Base-by-base conservation (phyloP, 1,139 yeast species). In the Geotrichum histeridarum region DNA sequence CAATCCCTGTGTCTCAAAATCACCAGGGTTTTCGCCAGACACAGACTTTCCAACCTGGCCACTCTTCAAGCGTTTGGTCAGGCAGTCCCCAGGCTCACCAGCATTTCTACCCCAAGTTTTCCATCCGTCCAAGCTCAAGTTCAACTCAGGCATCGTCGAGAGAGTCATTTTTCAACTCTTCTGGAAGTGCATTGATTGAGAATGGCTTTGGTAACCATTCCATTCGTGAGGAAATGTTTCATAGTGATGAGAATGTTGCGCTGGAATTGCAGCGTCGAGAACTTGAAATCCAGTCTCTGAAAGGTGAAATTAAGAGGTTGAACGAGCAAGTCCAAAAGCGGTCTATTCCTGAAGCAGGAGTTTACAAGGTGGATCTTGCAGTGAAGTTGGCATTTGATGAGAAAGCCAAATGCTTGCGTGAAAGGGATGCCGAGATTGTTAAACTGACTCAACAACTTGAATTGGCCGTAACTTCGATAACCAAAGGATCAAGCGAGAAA, bases 361-460 rank as follows among this genome's bases (percentile, higher is more conserved):
- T 41, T 39, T 46, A 14, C 47, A 42, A 11, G 5, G 58, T 60
- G 11, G 67, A 63, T 43, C 60, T 61, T 1, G 59, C 60, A 8
- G 52, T 62, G 27, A 67, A 65, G 31, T 51, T 53, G n/a, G 62
- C 61, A 44, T 81, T 78, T 62, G 72, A 72, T 57, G 79, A 79
- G 59, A 71, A 82, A 62, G 73, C 82, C 5, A 73, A 71, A 54
- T 73, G 79, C n/a, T 70, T 82, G 52, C 76, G 75, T 51, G 75
- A 74, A 41, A 80, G 81, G 53, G 79, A 79, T 36, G 66, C 69
- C 22, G 88, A 85, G 61, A 72, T 85, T 56, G 77, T 77, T 14
- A 83, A 81, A 33, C 79, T 88, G 2, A 84, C 82, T 59, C 64
- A 72, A 27, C 75, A 86, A 60, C 71, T 86, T 50, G 94, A 86